phyloP scores from a whole-genome alignment of 192 early-diverging fungal genomes.

The Gryganskiella cystojenkinii region DNA sequence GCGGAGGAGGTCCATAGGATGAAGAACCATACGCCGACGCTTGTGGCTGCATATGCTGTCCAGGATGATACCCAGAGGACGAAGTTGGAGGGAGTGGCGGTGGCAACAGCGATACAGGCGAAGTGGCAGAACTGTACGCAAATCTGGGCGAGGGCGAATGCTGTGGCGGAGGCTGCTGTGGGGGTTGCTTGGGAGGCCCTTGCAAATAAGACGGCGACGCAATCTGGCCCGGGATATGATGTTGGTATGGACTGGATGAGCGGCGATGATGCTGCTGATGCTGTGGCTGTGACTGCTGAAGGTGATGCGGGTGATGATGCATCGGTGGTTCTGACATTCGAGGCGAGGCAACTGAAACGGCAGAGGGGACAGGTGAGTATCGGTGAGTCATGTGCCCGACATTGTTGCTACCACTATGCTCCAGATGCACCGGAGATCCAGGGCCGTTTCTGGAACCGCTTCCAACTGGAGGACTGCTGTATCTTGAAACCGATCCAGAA shows the following conservation, averaged over 20 bases:
- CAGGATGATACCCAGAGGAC: constrained; percentile 19
- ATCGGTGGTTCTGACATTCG: constrained; percentile 16
- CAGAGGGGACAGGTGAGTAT: constrained; percentile 27
- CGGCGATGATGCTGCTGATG: constrained; percentile 26
- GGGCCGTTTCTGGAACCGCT: constrained; percentile 11
- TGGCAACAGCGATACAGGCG: constrained; percentile 16
- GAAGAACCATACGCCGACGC: background rate
- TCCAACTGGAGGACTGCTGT: constrained; percentile 36
- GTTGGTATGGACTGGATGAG: constrained; percentile 44
- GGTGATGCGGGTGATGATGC: constrained; percentile 21
- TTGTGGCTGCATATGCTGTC: constrained; percentile 14
- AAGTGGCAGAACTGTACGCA: constrained; percentile 19
- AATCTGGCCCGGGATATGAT: constrained; percentile 39
- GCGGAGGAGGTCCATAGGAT: constrained; percentile 13
- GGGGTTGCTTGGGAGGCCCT: constrained; percentile 7
- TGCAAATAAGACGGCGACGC: constrained; percentile 38
- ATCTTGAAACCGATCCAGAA: constrained; percentile 25
- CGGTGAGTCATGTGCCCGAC: constrained; percentile 15
- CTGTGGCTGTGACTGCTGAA: background rate
- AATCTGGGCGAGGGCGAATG: constrained; percentile 18
- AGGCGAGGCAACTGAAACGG: constrained; percentile 24
- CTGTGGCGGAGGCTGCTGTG: constrained; percentile 2
- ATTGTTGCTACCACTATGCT: constrained; percentile 17
- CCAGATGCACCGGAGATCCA: constrained; percentile 36
- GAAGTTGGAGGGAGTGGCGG: constrained; percentile 20